Base-by-base conservation (phyloP, 2,329 filamentous ascomycete genomes). In the Diaporthe ilicicola region DNA sequence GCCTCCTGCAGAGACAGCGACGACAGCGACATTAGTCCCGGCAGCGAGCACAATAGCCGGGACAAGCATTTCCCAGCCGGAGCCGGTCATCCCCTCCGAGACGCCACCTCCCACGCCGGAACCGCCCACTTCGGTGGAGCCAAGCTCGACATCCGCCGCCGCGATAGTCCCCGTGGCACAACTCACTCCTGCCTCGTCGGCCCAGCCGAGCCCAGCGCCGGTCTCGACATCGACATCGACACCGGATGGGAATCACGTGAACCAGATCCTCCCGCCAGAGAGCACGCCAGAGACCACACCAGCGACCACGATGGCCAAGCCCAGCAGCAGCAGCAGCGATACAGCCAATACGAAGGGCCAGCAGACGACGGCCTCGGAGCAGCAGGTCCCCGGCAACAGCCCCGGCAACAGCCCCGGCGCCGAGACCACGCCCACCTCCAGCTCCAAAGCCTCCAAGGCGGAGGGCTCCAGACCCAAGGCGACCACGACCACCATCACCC, bases 101-200 rank as follows among this genome's bases (percentile, higher is more conserved):
- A n/a, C 48, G 12, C 15, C 44, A 27, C 10, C n/a, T n/a, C n/a
- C 53, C 17, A 32, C 56, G 29, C 22, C 55, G 17, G 53, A 56
- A 39, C 54, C 42, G 34, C 22, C 29, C 53, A 59, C 32, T 13
- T 59, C 65, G 10, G n/a, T 42, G 13, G 27, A 48, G 39, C 10
- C 65, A 10, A 67, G 42, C 27, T 32, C 42, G 5, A 37, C 29
- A 12, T 19, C 65, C 19, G 53, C 29, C 6, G 39, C 54, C 27
- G 65, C 46, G 10, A 22, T 64, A 44, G 17, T 42, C 22, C 17
- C 51, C 39, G 67, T 53, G 67, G 56, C 27, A 9, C 56, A 70
- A 32, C 8, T 29, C 37, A 70, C 67, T 17, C 42, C 29, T 34
- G 8, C n/a, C 27, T 48, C 62, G 12, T 42, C 69, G 12, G 42